These are phyloP conservation scores for Phyllosticta paracitricarpa DNA, from an alignment of 2,329 filamentous ascomycete species.

Conservation along the genomic window DNA sequence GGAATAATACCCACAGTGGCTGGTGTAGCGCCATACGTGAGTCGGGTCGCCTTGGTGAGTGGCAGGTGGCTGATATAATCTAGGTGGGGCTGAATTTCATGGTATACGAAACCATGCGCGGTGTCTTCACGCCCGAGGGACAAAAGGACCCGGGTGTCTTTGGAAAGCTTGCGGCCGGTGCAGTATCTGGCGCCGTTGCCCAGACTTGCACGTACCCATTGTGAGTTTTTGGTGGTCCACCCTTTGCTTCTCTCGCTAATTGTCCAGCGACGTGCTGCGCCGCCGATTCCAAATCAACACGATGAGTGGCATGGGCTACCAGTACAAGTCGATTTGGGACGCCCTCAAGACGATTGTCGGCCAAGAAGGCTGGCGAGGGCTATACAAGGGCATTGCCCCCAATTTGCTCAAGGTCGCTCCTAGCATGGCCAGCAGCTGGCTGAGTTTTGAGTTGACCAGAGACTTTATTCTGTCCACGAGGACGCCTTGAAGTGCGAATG, in stretches of 20 bases:
- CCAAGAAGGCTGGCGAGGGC: conserved; percentile 71
- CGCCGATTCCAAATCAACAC: conserved; percentile 97
- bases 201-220: conserved; percentile 98
- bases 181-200: conserved; percentile 89
- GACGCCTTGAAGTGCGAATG: neutral
- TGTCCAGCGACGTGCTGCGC: conserved; percentile 72
- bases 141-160: conserved; percentile 69
- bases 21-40: conserved; percentile 81
- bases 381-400: conserved; percentile 94
- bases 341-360: conserved; percentile 71
- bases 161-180: conserved; percentile 80
- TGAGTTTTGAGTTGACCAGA: conserved; percentile 89
- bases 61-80: conserved; percentile 37
- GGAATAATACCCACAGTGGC: conserved; percentile 90
- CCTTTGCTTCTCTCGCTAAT: neutral
- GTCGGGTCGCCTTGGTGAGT: conserved; percentile 31
- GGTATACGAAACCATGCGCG: conserved; percentile 85
- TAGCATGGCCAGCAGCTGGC: conserved; percentile 97
- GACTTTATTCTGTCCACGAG: conserved; percentile 64
- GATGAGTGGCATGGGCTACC: conserved; percentile 96
- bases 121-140: conserved; percentile 76
- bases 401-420: conserved; percentile 95
- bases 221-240: conserved; percentile 46
- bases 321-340: conserved; percentile 80
- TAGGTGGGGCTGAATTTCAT: conserved; percentile 87